Base-by-base conservation (phyloP, 331 rosid genomes). In the Quercus tomentella region DNA sequence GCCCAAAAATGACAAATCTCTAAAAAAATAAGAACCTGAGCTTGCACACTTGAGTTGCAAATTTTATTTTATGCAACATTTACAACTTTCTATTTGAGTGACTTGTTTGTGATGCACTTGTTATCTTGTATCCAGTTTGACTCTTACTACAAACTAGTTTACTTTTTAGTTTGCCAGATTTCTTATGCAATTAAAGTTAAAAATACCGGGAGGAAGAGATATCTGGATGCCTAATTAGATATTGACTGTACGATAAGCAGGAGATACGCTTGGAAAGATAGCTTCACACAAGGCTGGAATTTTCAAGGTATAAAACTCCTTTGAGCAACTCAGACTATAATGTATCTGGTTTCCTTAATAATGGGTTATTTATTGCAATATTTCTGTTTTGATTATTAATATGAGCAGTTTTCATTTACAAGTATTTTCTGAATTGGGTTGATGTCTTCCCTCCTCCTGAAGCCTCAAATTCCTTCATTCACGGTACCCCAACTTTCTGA, bases 401-500 rank as follows among this genome's bases (percentile, higher is more conserved):
- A 83, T 75, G 76, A 79, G 17, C 83, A 68, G 70, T 81, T 81
- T 74, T 63, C 56, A 78, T 72, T 87, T 65, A 79, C 60, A 56
- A 73, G 63, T 84, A 31, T 82, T 80, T 83, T 84, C 85, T 89
- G 84, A 87, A 86, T 72, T 74, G 81, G 87, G 74, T 85, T 82
- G 80, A 79, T 86, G 76, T 86, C 83, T 88, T 88, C 82, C 84
- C 78, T 86, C 78, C 79, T 77, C 77, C 75, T 89, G 90, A 89
- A 92, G 97, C 97, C 90, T 85, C 83, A 77, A 83, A 83, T 90
- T 80, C 97, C 97, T 72, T 93, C 97, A 62, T 92, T 90, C 88
- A 81, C 89, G 28, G 93, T 88, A 73, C 86, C 90, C n/a, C 97
- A 92, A 80, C 92, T 86, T 83, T 62, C 90, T 28, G 96, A 92